A percentile compares a stretch with the other conserved stretches of the same genome.
phyloP scores from a whole-genome alignment of 805 yeast genomes.

The Teunomyces barrocoloradensis region DNA sequence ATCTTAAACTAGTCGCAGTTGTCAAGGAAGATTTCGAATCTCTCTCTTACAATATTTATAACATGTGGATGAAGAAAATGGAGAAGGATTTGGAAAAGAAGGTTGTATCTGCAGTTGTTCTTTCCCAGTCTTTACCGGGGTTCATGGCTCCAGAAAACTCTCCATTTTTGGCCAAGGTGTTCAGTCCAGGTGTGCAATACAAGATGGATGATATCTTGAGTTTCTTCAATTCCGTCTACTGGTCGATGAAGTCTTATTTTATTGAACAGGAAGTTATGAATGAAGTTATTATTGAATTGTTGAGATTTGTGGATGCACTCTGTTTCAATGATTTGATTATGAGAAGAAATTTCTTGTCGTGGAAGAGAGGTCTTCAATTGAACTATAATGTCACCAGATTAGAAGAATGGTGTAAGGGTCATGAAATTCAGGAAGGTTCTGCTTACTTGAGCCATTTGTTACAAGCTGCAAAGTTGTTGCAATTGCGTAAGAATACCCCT shows the following conservation, averaged over 20 bases:
- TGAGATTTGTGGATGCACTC: slow-evolving; percentile 83
- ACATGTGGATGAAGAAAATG: slow-evolving; percentile 95
- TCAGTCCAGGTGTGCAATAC: slow-evolving; percentile 65
- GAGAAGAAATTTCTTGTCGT: slow-evolving; percentile 90
- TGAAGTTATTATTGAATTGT: slow-evolving; percentile 77
- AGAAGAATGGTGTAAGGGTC: slow-evolving; percentile 98
- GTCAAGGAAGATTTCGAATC: slow-evolving; percentile 94
- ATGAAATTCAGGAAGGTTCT: slow-evolving; percentile 84
- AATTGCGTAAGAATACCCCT: slow-evolving; percentile 82
- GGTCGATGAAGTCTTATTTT: slow-evolving; percentile 90
- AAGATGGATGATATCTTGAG: slow-evolving; percentile 94
- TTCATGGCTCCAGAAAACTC: slow-evolving; percentile 83
- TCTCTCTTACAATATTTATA: slow-evolving; percentile 88
- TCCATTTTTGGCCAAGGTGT: slow-evolving; percentile 81
- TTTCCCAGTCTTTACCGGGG: slow-evolving; percentile 94
- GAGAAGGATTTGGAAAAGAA: slow-evolving; percentile 87
- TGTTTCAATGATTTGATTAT: slow-evolving; percentile 94
- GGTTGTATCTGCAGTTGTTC: slow-evolving; percentile 91
- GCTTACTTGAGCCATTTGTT: slow-evolving; percentile 79
- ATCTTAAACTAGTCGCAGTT: slow-evolving; percentile 81
- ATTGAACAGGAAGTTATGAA: slow-evolving; percentile 82
- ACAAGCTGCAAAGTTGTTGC: slow-evolving; percentile 91
- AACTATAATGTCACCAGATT: slow-evolving; percentile 94
- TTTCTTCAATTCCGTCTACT: slow-evolving; percentile 83
- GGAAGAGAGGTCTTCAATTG: slow-evolving; percentile 97